Base-by-base conservation (phyloP, 495 filamentous ascomycete genomes). In the Hapsidospora chrysogenum region DNA sequence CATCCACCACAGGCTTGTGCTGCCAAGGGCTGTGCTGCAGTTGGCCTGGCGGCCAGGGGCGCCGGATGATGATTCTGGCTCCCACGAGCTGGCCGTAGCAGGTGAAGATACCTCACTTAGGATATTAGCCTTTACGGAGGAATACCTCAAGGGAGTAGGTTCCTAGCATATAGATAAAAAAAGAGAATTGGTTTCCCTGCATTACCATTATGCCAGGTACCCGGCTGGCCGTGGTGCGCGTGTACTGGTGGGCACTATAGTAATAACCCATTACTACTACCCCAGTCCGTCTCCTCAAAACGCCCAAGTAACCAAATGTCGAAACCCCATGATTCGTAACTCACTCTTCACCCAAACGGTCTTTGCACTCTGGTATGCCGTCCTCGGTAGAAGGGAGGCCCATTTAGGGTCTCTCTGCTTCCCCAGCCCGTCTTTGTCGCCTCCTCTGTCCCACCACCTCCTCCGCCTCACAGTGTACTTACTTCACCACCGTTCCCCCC, bases 81-180 rank as follows among this genome's bases (percentile, higher is more conserved):
- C 25, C 32, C 60, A 56, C 30, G 68, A 82, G 50, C 58, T 92
- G 43, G 83, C 80, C 5, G 66, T 92, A 39, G 77, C 78, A 27
- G 86, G 84, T 39, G 84, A 87, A 49, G 86, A 95, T 53, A 68
- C 68, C 30, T 85, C 84, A 32, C 60, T 85, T 22, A 66, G 83
- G 41, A 64, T 94, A 51, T 81, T 80, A 56, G 57, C 56, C 26
- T 54, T 85, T 36, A 54, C 53, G n/a, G 14, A 37, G 3, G 37
- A 43, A 20, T 32, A 39, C 15, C 15, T 31, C 6, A 31, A 8
- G 4, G 36, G 19, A 7, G 6, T 11, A 6, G 11, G 11, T 26
- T 11, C 11, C 6, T 26, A 26, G 23, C 23, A 26, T 6, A 26
- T 26, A n/a, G n/a, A n/a, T 26, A 6, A 6, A 26, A 26, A 26